Conservation (phyloP, 495 filamentous ascomycete genomes). For the Tetracladium marchalianum region DNA sequence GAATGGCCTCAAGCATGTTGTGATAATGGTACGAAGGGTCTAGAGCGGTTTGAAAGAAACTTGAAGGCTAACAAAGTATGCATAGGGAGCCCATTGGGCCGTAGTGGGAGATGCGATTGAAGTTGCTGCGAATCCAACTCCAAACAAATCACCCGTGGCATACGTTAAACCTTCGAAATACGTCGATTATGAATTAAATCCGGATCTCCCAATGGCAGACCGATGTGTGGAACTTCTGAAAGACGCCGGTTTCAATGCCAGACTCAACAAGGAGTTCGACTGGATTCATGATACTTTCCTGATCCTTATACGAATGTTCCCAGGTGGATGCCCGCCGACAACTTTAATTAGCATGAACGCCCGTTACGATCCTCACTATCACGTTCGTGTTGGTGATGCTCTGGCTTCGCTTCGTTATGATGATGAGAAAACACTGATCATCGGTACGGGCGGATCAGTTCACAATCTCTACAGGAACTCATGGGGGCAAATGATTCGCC, state of each 20-base stretch:
- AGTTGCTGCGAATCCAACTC: constrained; percentile 45
- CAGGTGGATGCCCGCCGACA: constrained; percentile 42
- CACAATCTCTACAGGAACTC: constrained; percentile 55
- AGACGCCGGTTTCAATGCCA: constrained; percentile 38
- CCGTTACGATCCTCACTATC: constrained; percentile 51
- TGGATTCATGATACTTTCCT: constrained; percentile 60
- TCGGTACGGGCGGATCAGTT: constrained; percentile 52
- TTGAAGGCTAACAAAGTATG: too few relatives aligned
- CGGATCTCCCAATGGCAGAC: constrained; percentile 38
- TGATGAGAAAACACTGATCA: constrained; percentile 37
- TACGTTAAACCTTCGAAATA: constrained; percentile 52
- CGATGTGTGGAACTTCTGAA: constrained; percentile 34
- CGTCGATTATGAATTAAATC: constrained; percentile 41
- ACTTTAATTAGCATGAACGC: constrained; percentile 49
- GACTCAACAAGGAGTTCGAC: constrained; percentile 39
- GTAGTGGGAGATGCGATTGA: constrained; percentile 35
- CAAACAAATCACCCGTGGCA: constrained; percentile 44
- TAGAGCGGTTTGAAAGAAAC: background rate
- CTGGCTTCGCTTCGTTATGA: constrained; percentile 40
- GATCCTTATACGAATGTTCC: constrained; percentile 56
- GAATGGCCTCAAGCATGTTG: constrained; percentile 43
- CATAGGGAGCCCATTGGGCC: constrained; percentile 53
- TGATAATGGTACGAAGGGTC: constrained; percentile 45
- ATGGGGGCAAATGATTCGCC: constrained; percentile 49
- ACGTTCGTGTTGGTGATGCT: constrained; percentile 42